Evolutionary conservation across 2,329 filamentous ascomycete genomes (phyloP), one percentile per base, ranked within the genome.

Genomic region (Eurotiales sp.): DNA sequence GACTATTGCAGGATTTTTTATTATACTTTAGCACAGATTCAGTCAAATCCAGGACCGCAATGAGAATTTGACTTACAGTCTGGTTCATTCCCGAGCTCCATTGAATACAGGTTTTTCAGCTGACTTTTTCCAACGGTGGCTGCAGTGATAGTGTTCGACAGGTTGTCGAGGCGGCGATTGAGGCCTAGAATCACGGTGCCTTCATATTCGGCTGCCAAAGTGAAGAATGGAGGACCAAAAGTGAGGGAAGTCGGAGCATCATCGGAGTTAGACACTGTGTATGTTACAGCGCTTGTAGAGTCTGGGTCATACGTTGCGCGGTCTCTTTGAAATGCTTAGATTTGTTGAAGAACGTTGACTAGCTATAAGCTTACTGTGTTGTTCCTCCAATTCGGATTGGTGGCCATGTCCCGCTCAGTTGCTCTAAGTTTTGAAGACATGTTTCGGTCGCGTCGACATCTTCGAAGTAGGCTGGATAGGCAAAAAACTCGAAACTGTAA

Each of bases 371-470:
- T 49, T 54, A 73, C 68, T 81, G 78, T 0, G 79, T 82, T 0
- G 79, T 82, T 2, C 79, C 79, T n/a, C 80, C 80, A 49, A 82
- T 80, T 46, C 79, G 69, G 41, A 82, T 72, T 0, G 78, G 78
- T 7, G 79, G 78, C 74, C 74, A 79, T 10, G 65, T 68, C 2
- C 78, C 79, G 0, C 72, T 76, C 43, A 81, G 53, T 11, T 72
- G 66, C 54, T 74, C 72, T 57, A 79, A 72, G 57, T 81, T 81
- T 21, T 73, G 61, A 5, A 82, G 65, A 54, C 80, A 82, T 56
- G 75, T 73, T 0, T 63, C 68, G 0, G 78, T 82, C 1, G 76
- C 69, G 0, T 70, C 71, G 12, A 82, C 75, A 55, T 79, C 75
- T 14, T 68, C 73, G 55, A 81, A 74, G 60, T 82, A 82, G 0